Percentiles rank a stretch among this genome's conserved stretches.
Evolutionary conservation across 176 grass and related monocot species (phyloP).

Genomic region (Saccharum spontaneum): DNA sequence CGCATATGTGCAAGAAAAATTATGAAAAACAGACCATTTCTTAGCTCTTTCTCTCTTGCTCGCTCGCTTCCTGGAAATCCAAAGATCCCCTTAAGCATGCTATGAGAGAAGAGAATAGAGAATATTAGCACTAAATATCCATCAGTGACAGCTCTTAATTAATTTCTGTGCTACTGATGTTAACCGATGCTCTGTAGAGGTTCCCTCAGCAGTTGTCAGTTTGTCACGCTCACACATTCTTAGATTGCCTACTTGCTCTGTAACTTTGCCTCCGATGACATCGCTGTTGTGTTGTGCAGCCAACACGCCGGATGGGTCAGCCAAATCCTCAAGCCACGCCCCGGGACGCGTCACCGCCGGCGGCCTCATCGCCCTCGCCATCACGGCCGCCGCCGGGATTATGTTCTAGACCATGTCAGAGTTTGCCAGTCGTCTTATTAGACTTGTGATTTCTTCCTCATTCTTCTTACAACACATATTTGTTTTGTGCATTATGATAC

Average conservation of each 20-base stretch:
- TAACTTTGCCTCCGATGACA: not conserved
- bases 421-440: not conserved
- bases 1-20: not conserved
- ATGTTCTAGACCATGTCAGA: constrained; percentile 24
- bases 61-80: not conserved
- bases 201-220: not conserved
- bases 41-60: not conserved
- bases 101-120: not conserved
- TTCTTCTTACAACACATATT: constrained; percentile 28
- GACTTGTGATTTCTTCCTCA: constrained; percentile 22
- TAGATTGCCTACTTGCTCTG: not conserved
- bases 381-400: not conserved
- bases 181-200: not conserved
- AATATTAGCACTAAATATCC: not conserved
- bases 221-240: not conserved
- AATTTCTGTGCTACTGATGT: not conserved
- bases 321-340: not conserved
- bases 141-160: not conserved
- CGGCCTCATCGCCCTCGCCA: constrained; percentile 3
- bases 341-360: not conserved
- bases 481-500: constrained; percentile 20
- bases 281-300: constrained; percentile 10
- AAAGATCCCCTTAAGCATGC: not conserved
- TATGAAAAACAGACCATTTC: not conserved
- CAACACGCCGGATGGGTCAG: constrained; percentile 18